Conservation (phyloP, 495 filamentous ascomycete species). For the Penicillium pancosmium region DNA sequence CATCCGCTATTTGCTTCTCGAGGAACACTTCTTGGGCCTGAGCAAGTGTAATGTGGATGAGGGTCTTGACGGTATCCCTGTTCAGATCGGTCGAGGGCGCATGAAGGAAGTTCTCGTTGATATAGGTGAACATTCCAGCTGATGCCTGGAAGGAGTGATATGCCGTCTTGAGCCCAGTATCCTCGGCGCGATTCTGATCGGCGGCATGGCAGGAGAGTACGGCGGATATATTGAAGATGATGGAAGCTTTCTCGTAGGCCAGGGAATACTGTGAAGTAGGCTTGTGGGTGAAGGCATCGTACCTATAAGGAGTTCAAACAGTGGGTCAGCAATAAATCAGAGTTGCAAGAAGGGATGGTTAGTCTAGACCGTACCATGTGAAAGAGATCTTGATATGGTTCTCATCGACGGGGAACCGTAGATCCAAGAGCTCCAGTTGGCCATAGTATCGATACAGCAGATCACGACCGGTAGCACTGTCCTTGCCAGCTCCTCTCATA, state of each 20-base stretch:
- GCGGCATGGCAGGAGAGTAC: constrained; percentile 96
- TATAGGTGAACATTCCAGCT: constrained; percentile 99
- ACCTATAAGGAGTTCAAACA: constrained; percentile 58
- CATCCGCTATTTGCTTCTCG: constrained; percentile 92
- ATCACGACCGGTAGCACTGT: constrained; percentile 92
- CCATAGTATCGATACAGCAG: constrained; percentile 97
- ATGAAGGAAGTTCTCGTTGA: constrained; percentile 98
- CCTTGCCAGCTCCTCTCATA: constrained; percentile 96
- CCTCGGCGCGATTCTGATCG: constrained; percentile 87
- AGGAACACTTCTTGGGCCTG: constrained; percentile 97
- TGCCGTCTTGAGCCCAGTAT: constrained; percentile 89
- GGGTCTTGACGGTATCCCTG: constrained; percentile 89
- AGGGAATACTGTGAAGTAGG: constrained; percentile 93
- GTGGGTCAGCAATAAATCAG: background rate
- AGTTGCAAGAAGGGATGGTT: constrained; percentile 14
- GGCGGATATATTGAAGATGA: constrained; percentile 99
- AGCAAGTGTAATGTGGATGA: constrained; percentile 90
- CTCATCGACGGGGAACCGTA: constrained; percentile 96
- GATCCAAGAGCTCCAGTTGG: constrained; percentile 90
- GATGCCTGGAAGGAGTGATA: constrained; percentile 98
- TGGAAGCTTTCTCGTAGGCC: constrained; percentile 97
- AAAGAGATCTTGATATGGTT: constrained; percentile 99
- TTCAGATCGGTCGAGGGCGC: constrained; percentile 94
- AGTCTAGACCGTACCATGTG: constrained; percentile 71
- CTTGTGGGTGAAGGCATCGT: constrained; percentile 98